Percentiles rank a stretch among this genome's conserved stretches.
Evolutionary conservation across 805 yeast genomes (phyloP).

Genomic region (Scheffersomyces amazonensis): DNA sequence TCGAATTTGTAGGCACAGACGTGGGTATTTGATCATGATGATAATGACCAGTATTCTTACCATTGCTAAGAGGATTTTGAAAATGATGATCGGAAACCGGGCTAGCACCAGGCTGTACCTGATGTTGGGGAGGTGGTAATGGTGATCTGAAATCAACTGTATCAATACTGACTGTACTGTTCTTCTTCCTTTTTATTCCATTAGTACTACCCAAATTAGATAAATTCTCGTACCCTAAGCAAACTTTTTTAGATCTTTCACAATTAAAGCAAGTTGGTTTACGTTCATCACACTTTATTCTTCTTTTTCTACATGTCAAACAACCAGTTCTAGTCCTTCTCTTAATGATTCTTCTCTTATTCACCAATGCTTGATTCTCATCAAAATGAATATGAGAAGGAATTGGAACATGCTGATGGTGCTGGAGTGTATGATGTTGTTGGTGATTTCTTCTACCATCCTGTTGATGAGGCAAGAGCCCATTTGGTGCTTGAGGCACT

Average conservation of each 20-base stretch:
- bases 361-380: conserved; percentile 28
- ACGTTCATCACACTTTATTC: conserved; percentile 75
- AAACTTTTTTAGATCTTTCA: conserved; percentile 58
- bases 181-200: conserved; percentile 1
- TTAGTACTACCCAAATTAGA: conserved; percentile 6
- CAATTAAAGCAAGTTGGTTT: conserved; percentile 70
- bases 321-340: conserved; percentile 75
- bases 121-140: no score
- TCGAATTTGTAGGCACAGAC: neutral
- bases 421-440: conserved; percentile 4
- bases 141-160: no score
- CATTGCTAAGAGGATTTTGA: neutral
- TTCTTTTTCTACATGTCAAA: conserved; percentile 65
- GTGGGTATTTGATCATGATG: neutral
- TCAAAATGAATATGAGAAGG: conserved; percentile 11
- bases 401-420: conserved; percentile 6
- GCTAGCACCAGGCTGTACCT: no score
- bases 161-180: neutral
- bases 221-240: conserved; percentile 59
- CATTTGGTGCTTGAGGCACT: conserved; percentile 4
- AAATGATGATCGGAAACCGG: no score
- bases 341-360: conserved; percentile 45
- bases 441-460: no score
- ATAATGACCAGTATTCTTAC: neutral
- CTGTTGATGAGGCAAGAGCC: neutral